Conservation (phyloP, 2,329 filamentous ascomycete species). For the Atkinsonella hypoxylon region DNA sequence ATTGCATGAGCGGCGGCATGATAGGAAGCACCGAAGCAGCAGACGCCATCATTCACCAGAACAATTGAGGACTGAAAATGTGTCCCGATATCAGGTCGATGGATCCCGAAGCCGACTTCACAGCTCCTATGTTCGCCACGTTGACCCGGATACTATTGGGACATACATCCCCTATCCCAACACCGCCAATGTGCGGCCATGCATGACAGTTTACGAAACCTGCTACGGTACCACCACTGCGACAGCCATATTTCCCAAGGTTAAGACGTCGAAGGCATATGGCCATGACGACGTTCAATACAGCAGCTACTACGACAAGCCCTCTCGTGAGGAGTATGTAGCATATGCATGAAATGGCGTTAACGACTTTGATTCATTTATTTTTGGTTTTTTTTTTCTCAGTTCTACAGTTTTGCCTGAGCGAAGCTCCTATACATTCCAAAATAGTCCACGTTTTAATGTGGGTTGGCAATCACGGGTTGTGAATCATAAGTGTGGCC, state of each 20-base stretch:
- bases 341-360: constrained; percentile 13
- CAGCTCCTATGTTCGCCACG: constrained; percentile 16
- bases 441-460: background rate
- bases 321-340: constrained; percentile 15
- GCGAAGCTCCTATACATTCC: too few species aligned
- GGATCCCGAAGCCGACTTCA: constrained; percentile 16
- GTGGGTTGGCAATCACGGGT: background rate
- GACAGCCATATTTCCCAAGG: constrained; percentile 16
- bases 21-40: constrained; percentile 24
- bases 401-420: background rate
- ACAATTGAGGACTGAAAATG: constrained; percentile 11
- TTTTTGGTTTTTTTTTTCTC: background rate
- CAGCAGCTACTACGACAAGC: constrained; percentile 16
- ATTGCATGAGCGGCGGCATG: constrained; percentile 18
- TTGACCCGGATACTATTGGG: constrained; percentile 13
- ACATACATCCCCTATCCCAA: constrained; percentile 11
- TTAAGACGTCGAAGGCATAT: constrained; percentile 23
- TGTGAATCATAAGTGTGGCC: background rate
- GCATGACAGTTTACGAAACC: constrained; percentile 18
- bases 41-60: constrained; percentile 25
- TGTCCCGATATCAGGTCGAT: constrained; percentile 20
- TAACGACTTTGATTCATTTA: background rate
- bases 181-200: constrained; percentile 17
- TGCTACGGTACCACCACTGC: constrained; percentile 17
- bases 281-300: constrained; percentile 20